These are phyloP conservation scores for Lasiodiplodia gonubiensis DNA, from an alignment of 2,329 filamentous ascomycete species.

Conservation along the genomic window DNA sequence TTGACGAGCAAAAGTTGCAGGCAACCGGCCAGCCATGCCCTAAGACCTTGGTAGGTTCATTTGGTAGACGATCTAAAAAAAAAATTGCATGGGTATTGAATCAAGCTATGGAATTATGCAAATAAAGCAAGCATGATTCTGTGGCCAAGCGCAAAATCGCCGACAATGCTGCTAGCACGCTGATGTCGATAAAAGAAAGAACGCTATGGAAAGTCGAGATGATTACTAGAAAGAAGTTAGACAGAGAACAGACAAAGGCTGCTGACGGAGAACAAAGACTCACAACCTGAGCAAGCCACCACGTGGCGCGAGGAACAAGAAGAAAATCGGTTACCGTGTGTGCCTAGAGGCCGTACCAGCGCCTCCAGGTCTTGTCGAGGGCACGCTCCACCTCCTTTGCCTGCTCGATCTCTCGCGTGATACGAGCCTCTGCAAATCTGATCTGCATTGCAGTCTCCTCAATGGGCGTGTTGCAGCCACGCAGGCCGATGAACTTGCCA, in stretches of 20 bases:
- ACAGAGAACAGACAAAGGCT: background rate
- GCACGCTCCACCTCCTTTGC: constrained; percentile 7
- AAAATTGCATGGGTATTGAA: background rate
- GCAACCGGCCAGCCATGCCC: background rate
- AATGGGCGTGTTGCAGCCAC: constrained; percentile 63
- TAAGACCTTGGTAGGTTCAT: background rate
- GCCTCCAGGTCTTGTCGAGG: constrained; percentile 7
- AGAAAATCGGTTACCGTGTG: background rate
- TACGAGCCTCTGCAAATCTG: constrained; percentile 4
- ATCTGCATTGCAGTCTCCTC: constrained; percentile 49
- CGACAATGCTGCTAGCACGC: background rate
- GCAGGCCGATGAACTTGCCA: constrained; percentile 74
- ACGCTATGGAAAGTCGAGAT: background rate
- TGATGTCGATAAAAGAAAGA: background rate
- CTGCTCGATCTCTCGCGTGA: constrained; percentile 2
- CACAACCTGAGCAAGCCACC: background rate
- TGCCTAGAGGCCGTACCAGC: constrained; percentile 6
- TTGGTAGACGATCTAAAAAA: background rate
- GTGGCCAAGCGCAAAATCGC: background rate
- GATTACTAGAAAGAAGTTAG: background rate
- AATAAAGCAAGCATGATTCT: background rate
- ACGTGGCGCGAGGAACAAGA: background rate
- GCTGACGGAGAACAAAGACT: background rate
- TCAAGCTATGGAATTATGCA: background rate
- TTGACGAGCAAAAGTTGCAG: too few species aligned